These are phyloP conservation scores for Suhomyces sp. DNA, from an alignment of 805 yeast species.

Conservation along the genomic window DNA sequence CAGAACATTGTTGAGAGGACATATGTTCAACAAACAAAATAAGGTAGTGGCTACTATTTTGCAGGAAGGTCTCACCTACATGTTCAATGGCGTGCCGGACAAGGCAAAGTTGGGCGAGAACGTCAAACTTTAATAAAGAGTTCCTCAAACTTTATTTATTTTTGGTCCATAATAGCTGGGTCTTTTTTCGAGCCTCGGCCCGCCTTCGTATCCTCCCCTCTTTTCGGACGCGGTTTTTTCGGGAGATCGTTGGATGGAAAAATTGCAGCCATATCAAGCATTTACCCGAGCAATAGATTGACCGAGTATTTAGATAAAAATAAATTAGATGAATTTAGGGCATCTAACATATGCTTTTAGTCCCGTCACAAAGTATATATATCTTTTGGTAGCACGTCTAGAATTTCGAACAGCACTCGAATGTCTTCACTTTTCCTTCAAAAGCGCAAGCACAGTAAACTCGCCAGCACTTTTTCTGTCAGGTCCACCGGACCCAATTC, in stretches of 20 bases:
- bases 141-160: too few relatives aligned
- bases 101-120: constrained; percentile 1
- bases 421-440: background rate
- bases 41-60: constrained; percentile 36
- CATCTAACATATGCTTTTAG: background rate
- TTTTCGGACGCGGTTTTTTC: background rate
- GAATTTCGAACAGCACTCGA: background rate
- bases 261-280: background rate
- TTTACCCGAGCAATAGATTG: background rate
- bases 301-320: background rate
- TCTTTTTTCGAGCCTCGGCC: background rate
- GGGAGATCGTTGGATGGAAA: background rate
- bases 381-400: background rate
- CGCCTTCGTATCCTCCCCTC: background rate
- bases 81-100: constrained; percentile 25
- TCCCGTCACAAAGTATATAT: background rate
- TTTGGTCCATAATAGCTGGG: background rate
- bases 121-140: background rate
- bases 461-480: constrained; percentile 9
- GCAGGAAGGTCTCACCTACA: constrained; percentile 41
- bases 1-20: constrained; percentile 38
- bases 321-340: background rate
- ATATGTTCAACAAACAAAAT: constrained; percentile 29
- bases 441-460: background rate
- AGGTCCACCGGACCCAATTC: constrained; percentile 7